Evolutionary conservation across 306 rosid species (phyloP), one percentile per base, ranked within the genome.

Genomic region (Cucurbita ficifolia): DNA sequence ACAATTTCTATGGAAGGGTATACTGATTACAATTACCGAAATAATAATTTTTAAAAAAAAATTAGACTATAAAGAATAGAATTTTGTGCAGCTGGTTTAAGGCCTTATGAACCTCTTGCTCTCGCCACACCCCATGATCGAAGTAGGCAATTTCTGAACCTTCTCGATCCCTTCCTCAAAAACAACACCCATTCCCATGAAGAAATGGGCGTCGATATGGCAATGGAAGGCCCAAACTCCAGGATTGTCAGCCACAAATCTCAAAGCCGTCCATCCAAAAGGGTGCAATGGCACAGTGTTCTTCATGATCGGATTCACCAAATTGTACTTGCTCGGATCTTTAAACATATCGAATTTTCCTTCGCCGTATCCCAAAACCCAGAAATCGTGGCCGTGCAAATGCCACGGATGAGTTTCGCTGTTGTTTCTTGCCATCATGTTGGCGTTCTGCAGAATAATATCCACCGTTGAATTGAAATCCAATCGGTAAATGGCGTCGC

Each of bases 381-480:
- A 92, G 45, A 92, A 92, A 38, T 92, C 96, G 74, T 90, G 98
- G 0, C 98, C 98, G 67, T 92, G 98, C 61, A 92, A 75, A 75
- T 92, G 96, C 96, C 96, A 92, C 1, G 98, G 98, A 74, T 92
- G 98, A 14, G 86, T 88, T 59, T 92, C 96, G 74, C 96, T 92
- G 1, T 52, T 82, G 16, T 79, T 86, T 3, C n/a, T 76, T 0
- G 0, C 39, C 43, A 92, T 22, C 2, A 79, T 83, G 36, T 92
- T 92, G 0, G 96, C 86, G 29, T 92, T 92, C 35, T 92, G 96
- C 5, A 90, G 63, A 5, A 92, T 84, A 39, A 92, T 80, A 43
- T 92, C 98, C 19, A 90, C 83, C 8, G 87, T 82, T 0, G 82
- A 53, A 0, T 80, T 68, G 7, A 83, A 48, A 0, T 42, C 40